phyloP scores from a whole-genome alignment of 31 red algal genomes.

The Endocladia muricata region DNA sequence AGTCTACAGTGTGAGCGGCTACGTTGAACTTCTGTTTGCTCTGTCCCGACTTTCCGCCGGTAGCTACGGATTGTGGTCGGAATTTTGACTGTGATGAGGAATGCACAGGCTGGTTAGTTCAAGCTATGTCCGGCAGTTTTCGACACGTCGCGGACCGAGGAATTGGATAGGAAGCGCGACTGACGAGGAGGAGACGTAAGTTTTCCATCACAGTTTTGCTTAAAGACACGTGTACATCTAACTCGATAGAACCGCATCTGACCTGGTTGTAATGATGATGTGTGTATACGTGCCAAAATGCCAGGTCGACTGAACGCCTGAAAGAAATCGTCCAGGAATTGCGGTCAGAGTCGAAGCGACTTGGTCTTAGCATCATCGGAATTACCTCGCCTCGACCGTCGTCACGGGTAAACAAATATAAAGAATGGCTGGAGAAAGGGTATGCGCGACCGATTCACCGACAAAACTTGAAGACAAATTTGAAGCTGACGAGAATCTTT shows the following conservation, averaged over 20 bases:
- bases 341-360: slow-evolving; percentile 46
- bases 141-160: background rate
- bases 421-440: slow-evolving; percentile 65
- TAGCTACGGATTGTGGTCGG: too few relatives aligned
- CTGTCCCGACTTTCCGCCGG: too few relatives aligned
- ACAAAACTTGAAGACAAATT: too few relatives aligned
- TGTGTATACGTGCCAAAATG: background rate
- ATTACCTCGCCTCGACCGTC: slow-evolving; percentile 47
- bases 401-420: slow-evolving; percentile 51
- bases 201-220: background rate
- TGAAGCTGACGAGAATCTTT: too few relatives aligned
- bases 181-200: slow-evolving; percentile 23
- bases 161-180: slow-evolving; percentile 31
- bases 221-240: too few relatives aligned
- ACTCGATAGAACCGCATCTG: too few relatives aligned
- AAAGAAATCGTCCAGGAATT: slow-evolving; percentile 36
- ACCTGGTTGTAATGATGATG: too few relatives aligned
- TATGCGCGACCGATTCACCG: background rate
- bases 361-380: slow-evolving; percentile 50
- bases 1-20: too few relatives aligned
- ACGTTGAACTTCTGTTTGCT: too few relatives aligned
- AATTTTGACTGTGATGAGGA: too few relatives aligned
- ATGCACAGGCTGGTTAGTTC: too few relatives aligned
- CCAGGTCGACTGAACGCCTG: slow-evolving; percentile 18
- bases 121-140: too few relatives aligned